phyloP scores from a whole-genome alignment of 2,329 filamentous ascomycete species.

The Ophiocordyceps robertsii region DNA sequence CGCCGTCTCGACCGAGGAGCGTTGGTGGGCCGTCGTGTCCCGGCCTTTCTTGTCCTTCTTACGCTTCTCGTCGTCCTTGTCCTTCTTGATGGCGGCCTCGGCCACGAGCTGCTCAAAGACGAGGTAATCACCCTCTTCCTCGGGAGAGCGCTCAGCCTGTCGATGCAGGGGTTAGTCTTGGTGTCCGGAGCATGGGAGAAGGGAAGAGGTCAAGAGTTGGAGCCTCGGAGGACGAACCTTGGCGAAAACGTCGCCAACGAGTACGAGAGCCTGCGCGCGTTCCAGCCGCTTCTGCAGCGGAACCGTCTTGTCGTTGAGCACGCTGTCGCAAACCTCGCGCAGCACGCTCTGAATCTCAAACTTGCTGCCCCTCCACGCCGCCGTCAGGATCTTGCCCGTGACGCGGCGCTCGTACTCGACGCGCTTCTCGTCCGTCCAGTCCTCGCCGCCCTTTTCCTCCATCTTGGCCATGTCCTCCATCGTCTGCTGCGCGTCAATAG shows the following conservation, averaged over 20 bases:
- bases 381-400: constrained; percentile 94
- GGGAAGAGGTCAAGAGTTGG: neutral
- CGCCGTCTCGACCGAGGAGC: constrained; percentile 12
- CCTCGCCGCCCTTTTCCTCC: constrained; percentile 87
- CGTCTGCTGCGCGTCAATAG: constrained; percentile 93
- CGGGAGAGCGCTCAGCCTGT: constrained; percentile 75
- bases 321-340: constrained; percentile 82
- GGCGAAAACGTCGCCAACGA: constrained; percentile 79
- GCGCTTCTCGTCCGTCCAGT: constrained; percentile 97
- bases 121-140: constrained; percentile 98
- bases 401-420: constrained; percentile 90
- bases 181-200: neutral
- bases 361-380: constrained; percentile 90
- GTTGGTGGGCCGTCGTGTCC: constrained; percentile 11
- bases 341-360: constrained; percentile 97
- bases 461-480: constrained; percentile 98
- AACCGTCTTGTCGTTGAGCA: constrained; percentile 69
- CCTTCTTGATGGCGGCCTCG: constrained; percentile 91
- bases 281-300: constrained; percentile 76
- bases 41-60: constrained; percentile 40
- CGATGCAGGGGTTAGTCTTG: neutral
- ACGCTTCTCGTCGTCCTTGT: constrained; percentile 62
- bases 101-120: constrained; percentile 97
- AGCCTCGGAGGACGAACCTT: constrained; percentile 44
- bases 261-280: constrained; percentile 75